A percentile compares a stretch with the other conserved stretches of the same genome.
Conservation (phyloP, 345 rosid genomes). For the Arabis alpina region DNA sequence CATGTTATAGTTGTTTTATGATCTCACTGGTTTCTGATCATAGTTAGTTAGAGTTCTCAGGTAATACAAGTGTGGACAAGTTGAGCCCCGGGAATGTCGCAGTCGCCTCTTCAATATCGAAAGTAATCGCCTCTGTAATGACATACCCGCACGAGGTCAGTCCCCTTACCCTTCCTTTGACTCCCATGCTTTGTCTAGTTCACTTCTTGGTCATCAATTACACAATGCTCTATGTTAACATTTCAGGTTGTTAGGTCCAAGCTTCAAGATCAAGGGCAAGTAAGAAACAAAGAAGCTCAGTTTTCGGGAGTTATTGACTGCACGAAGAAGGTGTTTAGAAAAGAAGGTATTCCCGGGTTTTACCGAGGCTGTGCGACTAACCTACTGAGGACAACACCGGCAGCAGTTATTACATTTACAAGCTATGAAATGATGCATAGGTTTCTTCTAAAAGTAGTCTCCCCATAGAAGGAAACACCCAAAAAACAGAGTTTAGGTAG, state of each 20-base stretch:
- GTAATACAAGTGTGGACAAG: conserved; percentile 31
- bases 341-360: conserved; percentile 62
- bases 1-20: neutral
- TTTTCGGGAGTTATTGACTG: conserved; percentile 66
- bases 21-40: conserved; percentile 26
- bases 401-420: conserved; percentile 39
- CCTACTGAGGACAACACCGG: conserved; percentile 43
- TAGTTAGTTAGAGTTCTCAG: conserved; percentile 45
- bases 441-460: conserved; percentile 41
- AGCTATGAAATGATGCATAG: conserved; percentile 63
- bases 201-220: too few relatives aligned
- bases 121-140: too few relatives aligned
- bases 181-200: too few relatives aligned
- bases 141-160: too few relatives aligned
- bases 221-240: neutral
- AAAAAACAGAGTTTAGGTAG: too few relatives aligned
- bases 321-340: conserved; percentile 47
- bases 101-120: too few relatives aligned
- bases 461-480: conserved; percentile 32
- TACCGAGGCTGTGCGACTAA: conserved; percentile 79
- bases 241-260: too few relatives aligned
- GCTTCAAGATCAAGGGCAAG: too few relatives aligned
- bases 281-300: conserved; percentile 1
- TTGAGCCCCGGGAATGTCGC: too few relatives aligned
- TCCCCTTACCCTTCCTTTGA: too few relatives aligned